Evolutionary conservation across 495 filamentous ascomycete genomes (phyloP).

Genomic region (Aspergillus carlsbadensis): DNA sequence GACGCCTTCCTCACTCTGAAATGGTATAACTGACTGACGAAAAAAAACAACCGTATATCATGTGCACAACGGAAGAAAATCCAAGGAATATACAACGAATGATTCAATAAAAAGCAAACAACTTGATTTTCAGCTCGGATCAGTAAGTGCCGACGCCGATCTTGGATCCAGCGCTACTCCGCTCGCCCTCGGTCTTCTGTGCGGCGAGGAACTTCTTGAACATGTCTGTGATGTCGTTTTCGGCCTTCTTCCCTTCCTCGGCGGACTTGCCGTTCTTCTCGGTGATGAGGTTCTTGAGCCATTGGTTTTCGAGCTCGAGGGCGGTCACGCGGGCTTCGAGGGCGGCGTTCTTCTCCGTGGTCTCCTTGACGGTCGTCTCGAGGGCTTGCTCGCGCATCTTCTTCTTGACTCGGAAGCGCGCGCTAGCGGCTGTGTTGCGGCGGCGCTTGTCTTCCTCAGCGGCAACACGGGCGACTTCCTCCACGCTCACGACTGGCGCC

Average conservation of each 20-base stretch:
- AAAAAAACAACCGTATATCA: neutral
- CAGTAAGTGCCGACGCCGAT: slow-evolving; percentile 37
- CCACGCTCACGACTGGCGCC: slow-evolving; percentile 31
- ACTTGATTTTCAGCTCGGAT: neutral
- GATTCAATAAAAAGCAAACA: neutral
- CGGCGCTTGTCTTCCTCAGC: slow-evolving; percentile 98
- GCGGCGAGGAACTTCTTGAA: slow-evolving; percentile 49
- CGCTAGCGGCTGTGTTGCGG: slow-evolving; percentile 92
- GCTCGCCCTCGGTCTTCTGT: slow-evolving; percentile 33
- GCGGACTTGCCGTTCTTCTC: slow-evolving; percentile 72
- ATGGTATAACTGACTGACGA: neutral
- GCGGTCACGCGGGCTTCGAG: slow-evolving; percentile 81
- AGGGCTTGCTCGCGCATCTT: slow-evolving; percentile 95
- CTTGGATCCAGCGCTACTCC: slow-evolving; percentile 39
- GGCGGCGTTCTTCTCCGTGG: slow-evolving; percentile 74
- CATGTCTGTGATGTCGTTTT: slow-evolving; percentile 48
- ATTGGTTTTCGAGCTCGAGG: slow-evolving; percentile 93
- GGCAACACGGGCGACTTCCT: slow-evolving; percentile 60
- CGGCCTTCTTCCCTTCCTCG: slow-evolving; percentile 37
- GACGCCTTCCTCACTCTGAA: slow-evolving; percentile 17
- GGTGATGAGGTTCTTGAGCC: slow-evolving; percentile 89
- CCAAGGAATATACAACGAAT: slow-evolving; percentile 10
- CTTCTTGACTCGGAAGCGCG: slow-evolving; percentile 98
- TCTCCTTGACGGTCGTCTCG: slow-evolving; percentile 86
- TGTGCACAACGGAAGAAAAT: slow-evolving; percentile 2